Evolutionary conservation across 495 filamentous ascomycete species (phyloP).

Genomic region (Hypoxylon lenormandii): DNA sequence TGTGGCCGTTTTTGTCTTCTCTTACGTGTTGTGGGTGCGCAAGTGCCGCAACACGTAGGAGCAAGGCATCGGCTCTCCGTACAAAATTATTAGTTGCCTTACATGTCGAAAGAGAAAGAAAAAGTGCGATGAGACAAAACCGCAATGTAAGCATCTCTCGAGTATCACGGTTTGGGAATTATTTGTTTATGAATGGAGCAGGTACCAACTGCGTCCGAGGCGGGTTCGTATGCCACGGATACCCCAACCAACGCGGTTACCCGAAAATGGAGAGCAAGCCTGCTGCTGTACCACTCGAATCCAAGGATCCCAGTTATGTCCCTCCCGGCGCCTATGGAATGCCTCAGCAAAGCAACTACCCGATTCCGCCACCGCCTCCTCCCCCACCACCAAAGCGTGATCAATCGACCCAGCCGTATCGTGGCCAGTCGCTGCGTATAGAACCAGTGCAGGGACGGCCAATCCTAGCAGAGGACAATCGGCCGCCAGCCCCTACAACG

Average conservation of each 20-base stretch:
- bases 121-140: slow-evolving; percentile 97
- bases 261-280: slow-evolving; percentile 71
- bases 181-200: slow-evolving; percentile 54
- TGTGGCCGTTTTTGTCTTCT: slow-evolving; percentile 27
- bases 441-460: slow-evolving; percentile 67
- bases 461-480: slow-evolving; percentile 62
- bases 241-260: slow-evolving; percentile 78
- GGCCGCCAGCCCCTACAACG: slow-evolving; percentile 62
- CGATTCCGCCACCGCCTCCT: slow-evolving; percentile 50
- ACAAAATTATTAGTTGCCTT: slow-evolving; percentile 71
- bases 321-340: slow-evolving; percentile 70
- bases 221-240: slow-evolving; percentile 94
- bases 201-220: slow-evolving; percentile 93
- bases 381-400: slow-evolving; percentile 60
- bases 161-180: slow-evolving; percentile 1
- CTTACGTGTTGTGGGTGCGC: slow-evolving; percentile 22
- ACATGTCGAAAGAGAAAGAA: slow-evolving; percentile 96
- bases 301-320: slow-evolving; percentile 76
- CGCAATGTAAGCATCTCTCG: slow-evolving; percentile 75
- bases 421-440: slow-evolving; percentile 66
- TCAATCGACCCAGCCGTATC: slow-evolving; percentile 61
- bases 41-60: slow-evolving; percentile 20
- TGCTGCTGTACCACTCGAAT: slow-evolving; percentile 81
- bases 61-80: slow-evolving; percentile 39
- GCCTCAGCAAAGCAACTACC: slow-evolving; percentile 61